Conservation (phyloP, 768 basidiomycete species). For the Hemileccinum rubropunctum region DNA sequence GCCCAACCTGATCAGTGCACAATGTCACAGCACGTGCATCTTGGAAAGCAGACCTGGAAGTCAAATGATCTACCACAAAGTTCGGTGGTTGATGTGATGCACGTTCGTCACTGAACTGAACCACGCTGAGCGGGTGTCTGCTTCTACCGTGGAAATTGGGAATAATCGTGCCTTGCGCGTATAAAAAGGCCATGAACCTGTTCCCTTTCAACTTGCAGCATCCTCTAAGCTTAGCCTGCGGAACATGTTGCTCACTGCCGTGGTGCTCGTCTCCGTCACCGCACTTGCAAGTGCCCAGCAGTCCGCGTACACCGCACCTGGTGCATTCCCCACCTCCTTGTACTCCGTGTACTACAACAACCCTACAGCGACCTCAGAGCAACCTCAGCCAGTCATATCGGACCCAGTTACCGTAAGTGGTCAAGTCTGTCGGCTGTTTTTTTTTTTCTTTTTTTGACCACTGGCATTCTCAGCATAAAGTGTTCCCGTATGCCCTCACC, state of each 20-base stretch:
- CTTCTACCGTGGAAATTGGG: slow-evolving; percentile 5
- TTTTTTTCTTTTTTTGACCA: slow-evolving; percentile 1
- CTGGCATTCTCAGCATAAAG: slow-evolving; percentile 46
- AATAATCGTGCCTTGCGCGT: neutral
- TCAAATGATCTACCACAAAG: too few species aligned
- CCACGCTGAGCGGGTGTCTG: neutral
- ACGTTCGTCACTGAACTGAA: slow-evolving; percentile 21
- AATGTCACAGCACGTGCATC: too few species aligned
- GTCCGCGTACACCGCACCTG: slow-evolving; percentile 50
- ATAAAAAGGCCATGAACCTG: slow-evolving; percentile 8
- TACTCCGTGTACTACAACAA: slow-evolving; percentile 69
- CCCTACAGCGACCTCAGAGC: slow-evolving; percentile 68
- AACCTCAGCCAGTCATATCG: slow-evolving; percentile 75
- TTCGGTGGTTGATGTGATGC: slow-evolving; percentile 9
- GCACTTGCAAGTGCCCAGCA: slow-evolving; percentile 10
- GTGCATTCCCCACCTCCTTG: slow-evolving; percentile 61
- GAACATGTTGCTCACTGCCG: slow-evolving; percentile 1
- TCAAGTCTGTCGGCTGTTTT: slow-evolving; percentile 5
- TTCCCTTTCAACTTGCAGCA: neutral
- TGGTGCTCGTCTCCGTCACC: slow-evolving; percentile 1
- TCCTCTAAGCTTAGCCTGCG: neutral
- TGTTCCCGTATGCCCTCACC: slow-evolving; percentile 61
- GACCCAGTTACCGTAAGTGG: slow-evolving; percentile 60
- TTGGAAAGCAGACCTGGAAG: too few species aligned
- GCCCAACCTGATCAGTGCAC: too few species aligned